Evolutionary conservation across 352 stramenopile species (phyloP), one percentile per base, ranked within the genome.

Genomic region (Globisporangium ultimum): DNA sequence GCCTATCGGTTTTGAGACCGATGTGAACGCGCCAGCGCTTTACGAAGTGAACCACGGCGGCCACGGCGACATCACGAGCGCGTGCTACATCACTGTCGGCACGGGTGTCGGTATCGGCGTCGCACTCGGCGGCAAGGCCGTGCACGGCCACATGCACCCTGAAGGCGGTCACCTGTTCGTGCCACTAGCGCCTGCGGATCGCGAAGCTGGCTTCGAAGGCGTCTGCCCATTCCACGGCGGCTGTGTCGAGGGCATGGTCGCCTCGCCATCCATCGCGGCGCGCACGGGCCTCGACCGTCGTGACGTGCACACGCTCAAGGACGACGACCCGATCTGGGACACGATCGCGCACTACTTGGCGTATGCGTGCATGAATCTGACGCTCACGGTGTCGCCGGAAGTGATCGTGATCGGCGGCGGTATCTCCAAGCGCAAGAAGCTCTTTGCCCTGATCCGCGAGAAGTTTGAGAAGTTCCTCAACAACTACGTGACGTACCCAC

Each of bases 1-100:
- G 18, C 78, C 86, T 13, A 84, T 98, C 8, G 80, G 79, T 53
- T 98, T 98, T 68, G 97, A 99, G 66, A 99, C 97, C 40, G 97
- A 99, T 71, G 97, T 99, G 52, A 99, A 99, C 78, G 97, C 96
- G 17, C 96, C 96, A 0, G 96, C 96, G 13, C 73, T 98, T 22
- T 97, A 97, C 55, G 96, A 99, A 67, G 97, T 93, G 64, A 73
- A 65, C 8, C 77, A 91, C 66, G 79, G 83, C n/a, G 76, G 80
- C 60, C 86, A 96, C 74, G 78, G 82, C 24, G 63, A 86, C 48
- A 78, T 93, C 51, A 70, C 75, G 28, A 94, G 80, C 64, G 77
- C 80, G 45, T 88, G 95, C 41, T 99, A 99, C 80, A 94, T 98
- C 61, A 98, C 96, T 4, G 83, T 98, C 15, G 96, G 96, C 59